These are phyloP conservation scores for Phycomyces blakesleeanus DNA, from an alignment of 192 early-diverging fungal species.

Conservation along the genomic window DNA sequence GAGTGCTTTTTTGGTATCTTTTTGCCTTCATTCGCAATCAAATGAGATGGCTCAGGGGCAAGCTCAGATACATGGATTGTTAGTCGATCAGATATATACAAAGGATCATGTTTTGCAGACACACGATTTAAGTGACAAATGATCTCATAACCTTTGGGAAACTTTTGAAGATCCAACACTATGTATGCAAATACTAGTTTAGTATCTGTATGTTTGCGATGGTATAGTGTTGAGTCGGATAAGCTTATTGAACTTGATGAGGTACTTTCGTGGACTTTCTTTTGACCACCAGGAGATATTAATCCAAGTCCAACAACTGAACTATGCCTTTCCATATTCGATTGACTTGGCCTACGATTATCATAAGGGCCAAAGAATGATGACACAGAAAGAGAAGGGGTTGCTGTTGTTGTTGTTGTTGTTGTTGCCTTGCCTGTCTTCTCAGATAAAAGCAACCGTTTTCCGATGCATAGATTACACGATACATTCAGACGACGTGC, in stretches of 20 bases:
- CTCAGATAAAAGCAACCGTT: not conserved
- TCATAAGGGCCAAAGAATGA: too few relatives aligned
- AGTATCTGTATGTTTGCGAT: too few relatives aligned
- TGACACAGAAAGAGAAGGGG: too few relatives aligned
- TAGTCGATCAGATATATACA: constrained; percentile 12
- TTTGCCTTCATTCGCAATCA: constrained; percentile 12
- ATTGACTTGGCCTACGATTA: too few relatives aligned
- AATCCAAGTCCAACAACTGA: too few relatives aligned
- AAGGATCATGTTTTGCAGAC: not conserved
- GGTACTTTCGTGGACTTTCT: too few relatives aligned
- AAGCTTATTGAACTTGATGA: too few relatives aligned
- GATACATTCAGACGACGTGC: constrained; percentile 6
- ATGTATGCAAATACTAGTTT: constrained; percentile 17
- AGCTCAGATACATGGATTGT: constrained; percentile 16
- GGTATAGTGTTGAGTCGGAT: too few relatives aligned
- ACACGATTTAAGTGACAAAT: constrained; percentile 13
- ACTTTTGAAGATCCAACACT: constrained; percentile 35
- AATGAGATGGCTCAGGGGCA: constrained; percentile 3
- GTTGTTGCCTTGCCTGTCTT: not conserved
- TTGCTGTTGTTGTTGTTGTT: too few relatives aligned
- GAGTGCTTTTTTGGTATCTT: constrained; percentile 15
- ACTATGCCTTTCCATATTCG: too few relatives aligned
- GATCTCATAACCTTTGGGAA: constrained; percentile 38
- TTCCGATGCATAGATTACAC: not conserved
- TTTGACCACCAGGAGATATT: too few relatives aligned